Conservation (phyloP, 2,329 filamentous ascomycete species). For the Xylaria arbuscula region DNA sequence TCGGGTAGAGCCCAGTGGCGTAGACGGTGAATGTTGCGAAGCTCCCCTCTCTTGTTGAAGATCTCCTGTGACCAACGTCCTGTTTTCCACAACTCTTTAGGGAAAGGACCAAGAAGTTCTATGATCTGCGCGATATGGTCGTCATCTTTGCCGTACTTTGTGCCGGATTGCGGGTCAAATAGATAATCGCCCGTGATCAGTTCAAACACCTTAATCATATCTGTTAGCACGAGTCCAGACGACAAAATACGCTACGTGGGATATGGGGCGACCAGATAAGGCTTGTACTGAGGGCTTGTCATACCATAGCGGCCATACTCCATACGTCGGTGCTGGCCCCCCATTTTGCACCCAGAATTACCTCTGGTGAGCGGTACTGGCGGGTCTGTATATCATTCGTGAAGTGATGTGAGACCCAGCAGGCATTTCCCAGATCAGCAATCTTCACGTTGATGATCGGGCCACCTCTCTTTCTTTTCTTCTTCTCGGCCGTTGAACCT, state of each 20-base stretch:
- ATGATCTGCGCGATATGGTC: constrained; percentile 99
- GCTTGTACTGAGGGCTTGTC: constrained; percentile 45
- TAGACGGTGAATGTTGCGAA: constrained; percentile 95
- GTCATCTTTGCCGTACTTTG: constrained; percentile 99
- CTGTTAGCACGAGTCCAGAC: constrained; percentile 23
- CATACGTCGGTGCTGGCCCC: constrained; percentile 99
- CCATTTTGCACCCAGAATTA: constrained; percentile 97
- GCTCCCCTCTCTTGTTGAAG: constrained; percentile 96
- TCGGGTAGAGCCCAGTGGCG: constrained; percentile 96
- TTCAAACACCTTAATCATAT: constrained; percentile 80
- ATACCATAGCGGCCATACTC: constrained; percentile 99
- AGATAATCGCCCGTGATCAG: constrained; percentile 98
- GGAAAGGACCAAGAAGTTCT: constrained; percentile 92
- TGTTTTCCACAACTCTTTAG: constrained; percentile 88
- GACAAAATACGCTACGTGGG: not conserved
- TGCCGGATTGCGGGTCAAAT: constrained; percentile 97
- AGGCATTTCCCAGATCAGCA: constrained; percentile 96
- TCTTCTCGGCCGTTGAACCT: constrained; percentile 68
- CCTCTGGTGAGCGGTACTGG: constrained; percentile 96
- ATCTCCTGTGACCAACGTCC: constrained; percentile 99
- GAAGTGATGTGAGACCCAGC: constrained; percentile 99
- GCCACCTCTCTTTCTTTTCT: constrained; percentile 68
- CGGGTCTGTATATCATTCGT: constrained; percentile 99
- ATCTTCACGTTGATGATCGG: constrained; percentile 96
- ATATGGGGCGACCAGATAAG: not conserved